These are phyloP conservation scores for Biscutella laevigata DNA, from an alignment of 441 rosid genomes.

Conservation along the genomic window DNA sequence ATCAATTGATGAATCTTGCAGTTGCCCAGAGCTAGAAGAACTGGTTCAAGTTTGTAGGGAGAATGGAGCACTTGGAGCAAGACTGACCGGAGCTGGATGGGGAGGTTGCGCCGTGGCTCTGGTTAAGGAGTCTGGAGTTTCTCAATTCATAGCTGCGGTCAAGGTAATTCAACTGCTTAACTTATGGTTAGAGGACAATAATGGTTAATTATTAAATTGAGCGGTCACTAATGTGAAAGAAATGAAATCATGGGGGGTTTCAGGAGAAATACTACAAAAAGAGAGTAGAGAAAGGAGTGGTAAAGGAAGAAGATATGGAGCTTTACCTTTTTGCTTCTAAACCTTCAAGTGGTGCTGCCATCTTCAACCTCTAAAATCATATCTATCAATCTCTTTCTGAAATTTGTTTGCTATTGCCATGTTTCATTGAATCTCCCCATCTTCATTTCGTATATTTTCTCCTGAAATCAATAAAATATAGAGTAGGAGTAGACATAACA, in stretches of 20 bases:
- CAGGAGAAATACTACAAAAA: slow-evolving; percentile 80
- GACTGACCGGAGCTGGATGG: slow-evolving; percentile 99
- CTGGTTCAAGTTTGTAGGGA: slow-evolving; percentile 56
- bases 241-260: not conserved
- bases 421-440: too few species aligned
- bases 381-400: not conserved
- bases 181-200: not conserved
- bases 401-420: too few species aligned
- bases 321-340: slow-evolving; percentile 90
- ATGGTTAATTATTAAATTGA: not conserved
- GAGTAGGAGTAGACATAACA: too few species aligned
- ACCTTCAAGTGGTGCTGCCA: slow-evolving; percentile 96
- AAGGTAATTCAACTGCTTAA: slow-evolving; percentile 42
- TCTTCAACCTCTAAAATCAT: slow-evolving; percentile 53
- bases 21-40: slow-evolving; percentile 96
- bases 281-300: slow-evolving; percentile 66
- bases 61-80: slow-evolving; percentile 83
- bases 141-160: slow-evolving; percentile 68
- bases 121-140: slow-evolving; percentile 68
- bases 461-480: too few species aligned
- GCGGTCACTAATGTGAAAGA: not conserved
- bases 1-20: slow-evolving; percentile 17
- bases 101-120: slow-evolving; percentile 94
- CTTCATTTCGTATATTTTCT: too few species aligned
- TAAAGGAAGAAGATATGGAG: slow-evolving; percentile 62